Base-by-base conservation (phyloP, 192 early-diverging fungal species). In the Funneliformis geosporum region DNA sequence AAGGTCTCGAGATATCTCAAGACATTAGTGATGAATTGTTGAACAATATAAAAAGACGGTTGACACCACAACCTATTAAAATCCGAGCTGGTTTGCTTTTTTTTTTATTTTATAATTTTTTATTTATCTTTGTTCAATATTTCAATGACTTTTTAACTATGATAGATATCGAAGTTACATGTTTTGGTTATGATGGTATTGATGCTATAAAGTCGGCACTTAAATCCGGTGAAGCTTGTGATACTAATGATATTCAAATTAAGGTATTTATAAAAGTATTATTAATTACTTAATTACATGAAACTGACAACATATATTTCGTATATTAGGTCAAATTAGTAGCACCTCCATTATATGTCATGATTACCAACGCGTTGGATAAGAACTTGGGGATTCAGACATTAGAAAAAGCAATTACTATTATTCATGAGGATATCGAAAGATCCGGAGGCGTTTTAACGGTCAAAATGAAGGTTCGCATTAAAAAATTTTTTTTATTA, bases 51-150 rank as follows among this genome's bases (percentile, higher is more conserved):
- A 89, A 89, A 66, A 94, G 95, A 67, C 90, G 94, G n/a, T 85
- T 99, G 86, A 97, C 96, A 50, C 98, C 97, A 60, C 95, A 98
- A 83, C 93, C 95, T 47, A 91, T 96, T 83, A 99, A 98, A 86
- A 95, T 99, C 68, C 95, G 96, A 81, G 94, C 96, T 50, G 89
- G 89, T 90, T 85, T 84, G 82, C 73, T 46, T 14, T 33, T 6
- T 43, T 12, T 55, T 40, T 60, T 9, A 55, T 2, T 21, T 23
- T 33, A 27, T 25, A 23, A 11, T 8, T 61, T 60, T 60, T n/a
- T n/a, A n/a, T n/a, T n/a, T n/a, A n/a, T 6, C n/a, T 61, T 60
- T 25, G 38, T 28, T 55, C 12, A 73, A n/a, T 46, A 18, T 9
- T 9, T 47, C 68, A 28, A 64, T 50, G 5, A 16, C 7, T 12